phyloP scores from a whole-genome alignment of 1,284 basidiomycete genomes.

The Phlebopus sp. region DNA sequence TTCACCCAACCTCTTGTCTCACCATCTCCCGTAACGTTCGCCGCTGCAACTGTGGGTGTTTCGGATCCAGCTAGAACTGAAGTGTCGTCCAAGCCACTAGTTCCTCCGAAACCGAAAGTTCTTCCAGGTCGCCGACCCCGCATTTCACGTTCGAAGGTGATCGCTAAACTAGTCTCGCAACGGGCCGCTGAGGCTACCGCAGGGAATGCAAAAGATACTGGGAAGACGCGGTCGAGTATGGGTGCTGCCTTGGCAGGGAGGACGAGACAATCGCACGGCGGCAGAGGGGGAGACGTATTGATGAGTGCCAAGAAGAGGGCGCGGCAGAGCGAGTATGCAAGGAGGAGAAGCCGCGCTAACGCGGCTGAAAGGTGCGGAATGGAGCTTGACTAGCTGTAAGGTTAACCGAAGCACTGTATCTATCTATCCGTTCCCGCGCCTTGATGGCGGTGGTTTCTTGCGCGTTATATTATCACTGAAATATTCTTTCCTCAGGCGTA shows the following conservation, averaged over 20 bases:
- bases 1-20: slow-evolving; percentile 52
- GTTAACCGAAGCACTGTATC: neutral
- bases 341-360: slow-evolving; percentile 40
- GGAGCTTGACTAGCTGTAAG: slow-evolving; percentile 25
- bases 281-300: slow-evolving; percentile 37
- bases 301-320: slow-evolving; percentile 63
- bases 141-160: slow-evolving; percentile 75
- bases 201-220: slow-evolving; percentile 1
- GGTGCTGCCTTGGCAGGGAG: slow-evolving; percentile 46
- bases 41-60: slow-evolving; percentile 31
- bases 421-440: neutral
- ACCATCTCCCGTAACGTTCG: slow-evolving; percentile 32
- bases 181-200: slow-evolving; percentile 40
- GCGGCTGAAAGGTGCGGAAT: slow-evolving; percentile 21
- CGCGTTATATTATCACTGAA: slow-evolving; percentile 14
- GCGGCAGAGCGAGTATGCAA: slow-evolving; percentile 65
- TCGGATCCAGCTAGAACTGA: slow-evolving; percentile 3
- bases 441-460: slow-evolving; percentile 7
- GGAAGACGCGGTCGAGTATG: slow-evolving; percentile 54
- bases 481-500: neutral
- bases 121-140: slow-evolving; percentile 60
- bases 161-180: slow-evolving; percentile 71
- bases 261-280: slow-evolving; percentile 40
- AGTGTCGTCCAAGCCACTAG: slow-evolving; percentile 17
- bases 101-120: slow-evolving; percentile 37